A percentile compares a stretch with the other conserved stretches of the same genome.
These are phyloP conservation scores for Endotrypanum monterogeii DNA, from an alignment of 208 protist species.

Conservation along the genomic window DNA sequence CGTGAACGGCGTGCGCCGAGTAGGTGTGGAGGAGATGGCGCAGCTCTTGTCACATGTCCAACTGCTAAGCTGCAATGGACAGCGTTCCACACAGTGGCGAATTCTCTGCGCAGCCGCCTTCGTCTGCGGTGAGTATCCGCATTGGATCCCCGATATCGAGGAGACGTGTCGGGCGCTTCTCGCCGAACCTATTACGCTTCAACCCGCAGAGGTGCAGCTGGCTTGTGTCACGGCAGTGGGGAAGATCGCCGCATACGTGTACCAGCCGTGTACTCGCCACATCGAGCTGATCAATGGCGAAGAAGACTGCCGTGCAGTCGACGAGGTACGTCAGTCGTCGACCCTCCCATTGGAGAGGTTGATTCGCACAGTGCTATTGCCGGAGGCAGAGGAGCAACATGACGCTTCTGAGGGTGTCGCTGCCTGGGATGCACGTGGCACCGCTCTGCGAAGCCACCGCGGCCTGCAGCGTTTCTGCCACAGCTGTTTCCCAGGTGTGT, in stretches of 20 bases:
- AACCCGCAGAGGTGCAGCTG: constrained; percentile 84
- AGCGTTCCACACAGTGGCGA: constrained; percentile 68
- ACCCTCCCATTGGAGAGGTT: constrained; percentile 19
- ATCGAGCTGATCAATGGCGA: constrained; percentile 56
- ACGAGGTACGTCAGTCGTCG: constrained; percentile 6
- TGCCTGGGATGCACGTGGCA: background rate
- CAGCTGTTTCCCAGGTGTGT: constrained; percentile 61
- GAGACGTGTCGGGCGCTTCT: constrained; percentile 54
- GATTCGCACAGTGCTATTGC: constrained; percentile 12
- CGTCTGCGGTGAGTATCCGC: constrained; percentile 93
- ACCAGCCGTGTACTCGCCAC: constrained; percentile 54
- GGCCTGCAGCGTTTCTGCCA: constrained; percentile 52
- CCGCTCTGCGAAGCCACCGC: constrained; percentile 5
- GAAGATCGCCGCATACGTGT: constrained; percentile 88
- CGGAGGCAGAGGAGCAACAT: constrained; percentile 5
- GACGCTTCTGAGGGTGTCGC: background rate
- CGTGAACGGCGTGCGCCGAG: constrained; percentile 89
- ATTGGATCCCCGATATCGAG: constrained; percentile 68
- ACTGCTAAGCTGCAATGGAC: constrained; percentile 47
- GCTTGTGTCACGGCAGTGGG: constrained; percentile 84
- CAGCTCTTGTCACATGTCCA: constrained; percentile 51
- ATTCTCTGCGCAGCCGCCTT: constrained; percentile 93
- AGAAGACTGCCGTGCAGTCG: constrained; percentile 36
- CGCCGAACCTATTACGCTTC: constrained; percentile 42
- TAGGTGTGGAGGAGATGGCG: constrained; percentile 66